Base-by-base conservation (phyloP, 106 monocot species). In the Xerophyta viscosa region DNA sequence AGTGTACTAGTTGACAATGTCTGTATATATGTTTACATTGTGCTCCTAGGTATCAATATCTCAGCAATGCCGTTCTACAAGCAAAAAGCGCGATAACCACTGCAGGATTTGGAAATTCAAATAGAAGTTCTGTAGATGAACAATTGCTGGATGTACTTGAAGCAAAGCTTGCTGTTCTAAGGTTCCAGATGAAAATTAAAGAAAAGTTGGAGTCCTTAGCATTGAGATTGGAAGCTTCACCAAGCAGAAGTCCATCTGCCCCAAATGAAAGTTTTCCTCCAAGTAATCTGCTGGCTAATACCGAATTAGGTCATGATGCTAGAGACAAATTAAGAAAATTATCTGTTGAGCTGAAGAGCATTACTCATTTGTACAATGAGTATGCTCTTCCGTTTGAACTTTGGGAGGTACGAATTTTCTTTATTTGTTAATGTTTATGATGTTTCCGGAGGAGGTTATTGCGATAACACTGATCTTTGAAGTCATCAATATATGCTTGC, bases 281-380 rank as follows among this genome's bases (percentile, higher is more conserved):
- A 14, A 39, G 41, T 47, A 64, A 66, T 24, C 29, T 69, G 21
- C 49, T 75, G 21, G 62, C 50, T 50, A 87, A 84, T 63, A 49
- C 28, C 19, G 63, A 65, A 15, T 43, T 64, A 47, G 70, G 66
- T 54, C 66, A 54, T 65, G 53, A 20, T 68, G 86, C 88, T 28
- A 79, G 56, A 60, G 82, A 73, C 20, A 86, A 90, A 68, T 78
- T 79, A 37, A 77, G 72, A 44, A 86, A 98, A 61, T 63, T 98
- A 52, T 76, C 82, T 28, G 24, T 77, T 29, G 66, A 98, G 56
- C 57, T 98, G 55, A 98, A 90, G 69, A 90, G 86, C 61, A 80
- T 98, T 50, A 98, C 89, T 64, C 98, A 98, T 28, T 66, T 98
- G 45, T 98, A 98, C 71, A 98, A 98, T 74, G 90, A 98, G 37